Evolutionary conservation across 371 early-diverging fungal genomes (phyloP).

Genomic region (Mucor plumbeus): DNA sequence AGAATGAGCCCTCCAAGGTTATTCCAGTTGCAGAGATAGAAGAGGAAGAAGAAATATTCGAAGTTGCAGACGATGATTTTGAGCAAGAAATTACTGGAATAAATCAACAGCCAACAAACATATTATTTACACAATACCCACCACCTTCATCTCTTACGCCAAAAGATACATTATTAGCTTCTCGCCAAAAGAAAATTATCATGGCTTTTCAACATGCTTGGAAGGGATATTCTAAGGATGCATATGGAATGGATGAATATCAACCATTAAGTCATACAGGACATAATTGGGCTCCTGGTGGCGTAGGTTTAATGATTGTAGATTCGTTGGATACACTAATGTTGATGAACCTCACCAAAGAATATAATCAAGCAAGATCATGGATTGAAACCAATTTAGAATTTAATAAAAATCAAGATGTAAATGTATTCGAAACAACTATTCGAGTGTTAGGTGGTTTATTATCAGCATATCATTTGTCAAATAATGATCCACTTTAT

Average conservation of each 20-base stretch:
- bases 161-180: slow-evolving; percentile 24
- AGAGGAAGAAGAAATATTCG: slow-evolving; percentile 7
- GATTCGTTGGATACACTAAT: slow-evolving; percentile 87
- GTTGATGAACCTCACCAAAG: slow-evolving; percentile 79
- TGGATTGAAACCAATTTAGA: slow-evolving; percentile 66
- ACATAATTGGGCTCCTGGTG: slow-evolving; percentile 58
- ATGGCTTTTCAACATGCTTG: slow-evolving; percentile 74
- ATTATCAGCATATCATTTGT: slow-evolving; percentile 80
- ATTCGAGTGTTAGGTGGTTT: slow-evolving; percentile 93
- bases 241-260: slow-evolving; percentile 87
- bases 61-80: slow-evolving; percentile 10
- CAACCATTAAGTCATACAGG: slow-evolving; percentile 68
- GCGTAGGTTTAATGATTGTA: slow-evolving; percentile 80
- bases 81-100: slow-evolving; percentile 3
- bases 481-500: slow-evolving; percentile 66
- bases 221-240: slow-evolving; percentile 78
- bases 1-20: not conserved
- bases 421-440: slow-evolving; percentile 92
- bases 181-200: slow-evolving; percentile 55
- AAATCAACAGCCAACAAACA: not conserved
- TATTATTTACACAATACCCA: slow-evolving; percentile 39
- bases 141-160: slow-evolving; percentile 25
- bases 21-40: not conserved
- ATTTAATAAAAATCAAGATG: slow-evolving; percentile 74
- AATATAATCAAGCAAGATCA: slow-evolving; percentile 71